phyloP scores from a whole-genome alignment of 345 rosid genomes.

The Gossypium australe region DNA sequence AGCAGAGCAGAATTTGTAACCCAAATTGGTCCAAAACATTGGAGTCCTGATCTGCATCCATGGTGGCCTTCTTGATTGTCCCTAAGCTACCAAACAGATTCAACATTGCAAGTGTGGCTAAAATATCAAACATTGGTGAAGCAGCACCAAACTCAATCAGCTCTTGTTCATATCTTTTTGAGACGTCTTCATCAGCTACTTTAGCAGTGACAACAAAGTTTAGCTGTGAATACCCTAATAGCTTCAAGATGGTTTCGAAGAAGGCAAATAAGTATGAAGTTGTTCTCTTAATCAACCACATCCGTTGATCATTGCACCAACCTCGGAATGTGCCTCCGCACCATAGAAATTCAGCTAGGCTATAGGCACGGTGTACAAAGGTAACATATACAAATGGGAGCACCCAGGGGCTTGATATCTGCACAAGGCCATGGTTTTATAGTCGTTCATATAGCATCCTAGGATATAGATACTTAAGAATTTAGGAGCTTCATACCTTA shows the following conservation, averaged over 20 bases:
- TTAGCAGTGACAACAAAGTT: conserved; percentile 36
- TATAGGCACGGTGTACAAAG: conserved; percentile 20
- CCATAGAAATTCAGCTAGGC: conserved; percentile 24
- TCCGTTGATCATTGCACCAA: conserved; percentile 27
- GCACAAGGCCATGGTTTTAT: neutral
- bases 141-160: conserved; percentile 32
- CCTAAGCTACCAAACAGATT: conserved; percentile 26
- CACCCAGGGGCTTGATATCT: conserved; percentile 27
- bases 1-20: conserved; percentile 32
- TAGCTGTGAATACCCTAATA: conserved; percentile 23
- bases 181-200: conserved; percentile 26
- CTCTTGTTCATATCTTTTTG: neutral
- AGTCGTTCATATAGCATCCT: neutral
- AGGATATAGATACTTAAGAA: neutral
- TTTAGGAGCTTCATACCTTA: conserved; percentile 8
- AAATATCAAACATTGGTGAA: conserved; percentile 38
- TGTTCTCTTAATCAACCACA: conserved; percentile 36
- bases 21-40: conserved; percentile 16
- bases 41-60: neutral
- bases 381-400: conserved; percentile 23
- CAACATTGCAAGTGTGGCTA: conserved; percentile 40
- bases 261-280: conserved; percentile 39
- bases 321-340: conserved; percentile 27
- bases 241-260: conserved; percentile 27
- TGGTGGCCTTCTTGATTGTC: conserved; percentile 8